Evolutionary conservation across 345 rosid genomes (phyloP), one percentile per base, ranked within the genome.

Genomic region (Jatropha curcas): DNA sequence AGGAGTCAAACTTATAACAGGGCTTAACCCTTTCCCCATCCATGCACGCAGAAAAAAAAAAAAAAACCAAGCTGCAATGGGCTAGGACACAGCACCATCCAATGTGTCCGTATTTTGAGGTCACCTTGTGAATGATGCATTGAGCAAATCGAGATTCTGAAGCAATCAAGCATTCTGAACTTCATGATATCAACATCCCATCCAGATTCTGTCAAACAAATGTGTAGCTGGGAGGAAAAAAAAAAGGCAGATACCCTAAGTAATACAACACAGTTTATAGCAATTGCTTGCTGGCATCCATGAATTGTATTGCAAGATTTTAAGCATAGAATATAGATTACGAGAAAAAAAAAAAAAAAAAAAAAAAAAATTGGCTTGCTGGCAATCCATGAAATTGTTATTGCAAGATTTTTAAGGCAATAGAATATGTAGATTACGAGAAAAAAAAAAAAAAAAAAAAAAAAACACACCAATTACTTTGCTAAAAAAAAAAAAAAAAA

Each of bases 41-140:
- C 33, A 60, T 59, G 73, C 77, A 82, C 28, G 62, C 71, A 70
- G 31, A 41, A 14, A 59, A 56, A 41, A 34, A 30, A 30, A 30
- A 71, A 50, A 72, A 70, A 73, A 41, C 39, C 68, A 69, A 35
- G 71, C 68, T 65, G 71, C 50, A 34, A 66, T 37, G 79, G 71
- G 56, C 76, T 72, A 73, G 50, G 43, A 55, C 74, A 45, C 53
- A 41, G 75, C 70, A 76, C 67, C 73, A 76, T 73, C 72, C 76
- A 53, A 59, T 63, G 70, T 75, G 72, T 72, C 52, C 70, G 74
- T 70, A 45, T 11, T 61, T 72, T 59, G 60, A 59, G 60, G 79
- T 76, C 79, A 51, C 73, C 81, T 77, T 63, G 57, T 61, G 59
- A 27, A 67, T 62, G 60, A 66, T 72, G 51, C 50, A 74, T 65